phyloP scores from a whole-genome alignment of 2,329 filamentous ascomycete species.

The Colletotrichum liaoningense region DNA sequence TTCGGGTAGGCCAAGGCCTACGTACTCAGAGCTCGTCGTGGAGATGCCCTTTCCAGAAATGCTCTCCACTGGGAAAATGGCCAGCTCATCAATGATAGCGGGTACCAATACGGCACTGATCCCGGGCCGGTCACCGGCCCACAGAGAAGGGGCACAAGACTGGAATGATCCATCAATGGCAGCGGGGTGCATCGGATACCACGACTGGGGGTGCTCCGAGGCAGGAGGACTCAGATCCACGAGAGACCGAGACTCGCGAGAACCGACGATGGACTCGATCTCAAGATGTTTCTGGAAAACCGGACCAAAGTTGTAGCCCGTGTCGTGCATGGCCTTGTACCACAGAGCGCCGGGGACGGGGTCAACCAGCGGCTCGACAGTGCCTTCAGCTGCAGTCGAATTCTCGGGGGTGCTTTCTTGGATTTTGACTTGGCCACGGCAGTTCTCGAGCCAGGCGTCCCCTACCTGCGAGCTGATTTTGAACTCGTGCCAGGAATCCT shows the following conservation, averaged over 20 bases:
- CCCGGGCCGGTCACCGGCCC: no score
- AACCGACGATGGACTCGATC: background rate
- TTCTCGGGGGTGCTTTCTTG: background rate
- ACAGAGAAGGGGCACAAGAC: no score
- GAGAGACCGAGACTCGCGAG: background rate
- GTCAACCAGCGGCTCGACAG: background rate
- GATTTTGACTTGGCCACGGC: constrained; percentile 3
- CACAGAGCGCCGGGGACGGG: background rate
- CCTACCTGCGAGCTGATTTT: background rate
- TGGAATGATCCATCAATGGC: background rate
- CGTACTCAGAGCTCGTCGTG: no score
- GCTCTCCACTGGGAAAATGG: no score
- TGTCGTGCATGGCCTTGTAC: constrained; percentile 3
- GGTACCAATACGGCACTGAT: no score
- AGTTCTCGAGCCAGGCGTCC: background rate
- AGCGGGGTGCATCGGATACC: constrained; percentile 7
- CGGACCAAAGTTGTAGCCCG: constrained; percentile 5
- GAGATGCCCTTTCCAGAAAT: no score
- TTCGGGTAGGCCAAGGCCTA: no score
- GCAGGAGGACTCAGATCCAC: background rate
- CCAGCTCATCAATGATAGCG: background rate
- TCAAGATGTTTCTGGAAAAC: background rate
- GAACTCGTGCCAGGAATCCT: constrained; percentile 18
- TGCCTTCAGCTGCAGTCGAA: background rate
- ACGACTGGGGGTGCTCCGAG: background rate